A percentile compares a stretch with the other conserved stretches of the same genome.
Conservation (phyloP, 805 yeast genomes). For the Candida maltosa region DNA sequence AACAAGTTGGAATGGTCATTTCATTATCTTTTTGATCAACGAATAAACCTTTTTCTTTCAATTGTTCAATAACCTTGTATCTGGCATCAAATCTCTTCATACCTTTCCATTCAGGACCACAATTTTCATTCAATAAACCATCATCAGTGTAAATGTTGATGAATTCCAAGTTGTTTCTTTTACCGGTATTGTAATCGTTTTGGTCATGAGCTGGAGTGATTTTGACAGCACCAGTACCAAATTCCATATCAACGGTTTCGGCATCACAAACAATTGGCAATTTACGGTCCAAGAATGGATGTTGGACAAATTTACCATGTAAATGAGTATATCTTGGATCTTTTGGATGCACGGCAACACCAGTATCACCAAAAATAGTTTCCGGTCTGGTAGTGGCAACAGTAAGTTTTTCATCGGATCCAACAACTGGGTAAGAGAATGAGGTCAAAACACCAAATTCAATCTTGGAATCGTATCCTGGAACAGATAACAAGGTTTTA, state of each 20-base stretch:
- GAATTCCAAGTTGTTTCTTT: conserved; percentile 84
- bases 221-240: conserved; percentile 99
- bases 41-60: conserved; percentile 64
- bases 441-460: conserved; percentile 98
- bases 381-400: conserved; percentile 99
- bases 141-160: conserved; percentile 90
- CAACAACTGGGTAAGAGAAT: conserved; percentile 85
- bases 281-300: conserved; percentile 83
- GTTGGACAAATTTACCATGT: conserved; percentile 88
- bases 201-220: conserved; percentile 98
- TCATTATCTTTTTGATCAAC: conserved; percentile 90
- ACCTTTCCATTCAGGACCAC: conserved; percentile 87
- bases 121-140: conserved; percentile 84
- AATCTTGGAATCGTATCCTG: conserved; percentile 84
- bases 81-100: conserved; percentile 94
- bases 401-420: conserved; percentile 77
- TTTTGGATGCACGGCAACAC: conserved; percentile 94
- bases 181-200: conserved; percentile 95
- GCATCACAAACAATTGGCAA: conserved; percentile 86
- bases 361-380: conserved; percentile 97
- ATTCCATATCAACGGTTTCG: conserved; percentile 97
- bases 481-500: conserved; percentile 75
- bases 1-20: conserved; percentile 92
- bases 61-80: conserved; percentile 71
- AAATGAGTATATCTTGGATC: conserved; percentile 90